Evolutionary conservation across 139 green algal genomes (phyloP).

Genomic region (Zygnema circumcarinatum): DNA sequence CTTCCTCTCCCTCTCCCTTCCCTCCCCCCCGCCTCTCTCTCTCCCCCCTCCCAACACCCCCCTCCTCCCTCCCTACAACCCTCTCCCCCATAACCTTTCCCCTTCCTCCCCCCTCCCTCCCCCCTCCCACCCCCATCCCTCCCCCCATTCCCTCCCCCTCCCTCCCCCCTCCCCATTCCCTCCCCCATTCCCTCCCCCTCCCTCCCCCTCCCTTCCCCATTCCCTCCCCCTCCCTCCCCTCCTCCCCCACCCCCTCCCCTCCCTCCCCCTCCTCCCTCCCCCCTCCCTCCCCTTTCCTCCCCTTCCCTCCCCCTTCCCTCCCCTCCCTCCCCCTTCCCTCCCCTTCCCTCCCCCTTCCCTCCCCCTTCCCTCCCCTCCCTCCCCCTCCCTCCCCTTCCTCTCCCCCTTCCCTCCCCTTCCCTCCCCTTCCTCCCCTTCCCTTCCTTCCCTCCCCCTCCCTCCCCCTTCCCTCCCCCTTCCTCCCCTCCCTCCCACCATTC

Average conservation of each 20-base stretch:
- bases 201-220: neutral
- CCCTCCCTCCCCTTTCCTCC: neutral
- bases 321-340: neutral
- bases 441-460: neutral
- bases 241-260: neutral
- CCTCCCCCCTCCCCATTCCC: neutral
- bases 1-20: conserved; percentile 5
- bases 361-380: neutral
- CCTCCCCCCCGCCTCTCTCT: conserved; percentile 14
- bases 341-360: conserved; percentile 9
- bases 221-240: neutral
- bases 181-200: neutral
- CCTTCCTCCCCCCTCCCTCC: neutral
- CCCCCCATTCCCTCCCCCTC: neutral
- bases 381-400: neutral
- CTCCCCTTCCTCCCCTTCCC: neutral
- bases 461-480: neutral
- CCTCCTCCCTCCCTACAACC: neutral
- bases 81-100: neutral
- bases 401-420: neutral
- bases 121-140: neutral
- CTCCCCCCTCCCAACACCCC: conserved; percentile 8
- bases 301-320: neutral
- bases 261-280: neutral
- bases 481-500: neutral